Percentiles rank a stretch among this genome's conserved stretches.
Conservation (phyloP, 176 grass and related monocot genomes). For the Alopecurus myosuroides region DNA sequence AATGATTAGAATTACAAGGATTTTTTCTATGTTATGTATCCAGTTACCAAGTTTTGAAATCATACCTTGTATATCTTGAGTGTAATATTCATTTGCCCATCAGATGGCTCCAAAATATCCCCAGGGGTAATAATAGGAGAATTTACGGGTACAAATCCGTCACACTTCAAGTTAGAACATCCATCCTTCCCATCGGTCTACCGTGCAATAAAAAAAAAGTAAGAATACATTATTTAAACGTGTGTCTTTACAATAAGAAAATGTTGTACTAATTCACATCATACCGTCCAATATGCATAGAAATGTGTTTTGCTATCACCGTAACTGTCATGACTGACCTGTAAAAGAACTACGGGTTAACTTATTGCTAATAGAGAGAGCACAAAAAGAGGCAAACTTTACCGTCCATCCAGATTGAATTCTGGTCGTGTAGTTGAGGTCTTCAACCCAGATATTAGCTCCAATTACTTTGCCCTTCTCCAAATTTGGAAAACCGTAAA, state of each 20-base stretch:
- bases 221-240: neutral
- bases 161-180: neutral
- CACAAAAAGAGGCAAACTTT: neutral
- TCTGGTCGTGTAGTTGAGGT: neutral
- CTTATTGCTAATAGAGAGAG: neutral
- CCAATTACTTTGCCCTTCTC: neutral
- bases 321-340: neutral
- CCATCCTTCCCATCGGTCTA: neutral
- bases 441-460: neutral
- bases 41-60: neutral
- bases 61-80: constrained; percentile 15
- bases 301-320: constrained; percentile 8
- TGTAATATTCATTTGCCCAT: neutral
- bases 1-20: neutral
- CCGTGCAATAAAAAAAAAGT: neutral
- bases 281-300: neutral
- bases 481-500: neutral
- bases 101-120: neutral
- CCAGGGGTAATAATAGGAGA: neutral
- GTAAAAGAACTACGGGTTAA: neutral
- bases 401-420: neutral
- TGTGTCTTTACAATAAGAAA: neutral
- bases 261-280: neutral
- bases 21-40: neutral
- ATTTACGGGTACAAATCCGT: neutral